A percentile compares a stretch with the other conserved stretches of the same genome.
These are phyloP conservation scores for Cladophialophora carrionii DNA, from an alignment of 2,329 filamentous ascomycete genomes.

Conservation along the genomic window DNA sequence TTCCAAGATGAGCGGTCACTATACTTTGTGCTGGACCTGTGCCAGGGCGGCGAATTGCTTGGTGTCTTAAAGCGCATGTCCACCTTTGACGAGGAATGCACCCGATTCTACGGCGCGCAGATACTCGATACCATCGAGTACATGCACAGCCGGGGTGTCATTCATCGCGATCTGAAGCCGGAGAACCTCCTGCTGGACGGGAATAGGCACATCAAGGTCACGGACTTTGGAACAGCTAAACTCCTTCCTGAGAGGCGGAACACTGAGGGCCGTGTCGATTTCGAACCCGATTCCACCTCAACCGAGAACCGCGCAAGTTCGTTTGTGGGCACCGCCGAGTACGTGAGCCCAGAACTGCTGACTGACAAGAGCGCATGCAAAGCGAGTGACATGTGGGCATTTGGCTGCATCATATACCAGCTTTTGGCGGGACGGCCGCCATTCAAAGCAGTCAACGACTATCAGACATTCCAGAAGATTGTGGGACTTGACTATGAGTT, in stretches of 20 bases:
- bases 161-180: constrained; percentile 94
- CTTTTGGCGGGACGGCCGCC: constrained; percentile 92
- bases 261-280: constrained; percentile 48
- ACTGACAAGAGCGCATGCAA: constrained; percentile 98
- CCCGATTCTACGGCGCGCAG: constrained; percentile 90
- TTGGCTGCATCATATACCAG: constrained; percentile 97
- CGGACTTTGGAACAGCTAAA: constrained; percentile 98
- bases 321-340: constrained; percentile 96
- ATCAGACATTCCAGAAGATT: constrained; percentile 98
- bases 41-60: constrained; percentile 86
- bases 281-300: constrained; percentile 50
- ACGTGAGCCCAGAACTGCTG: constrained; percentile 95
- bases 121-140: constrained; percentile 96
- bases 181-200: constrained; percentile 95
- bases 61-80: constrained; percentile 92
- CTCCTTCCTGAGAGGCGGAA: constrained; percentile 64
- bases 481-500: constrained; percentile 93
- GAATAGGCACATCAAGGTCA: constrained; percentile 98
- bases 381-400: constrained; percentile 96
- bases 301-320: constrained; percentile 74
- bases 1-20: constrained; percentile 96
- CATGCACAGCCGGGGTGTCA: constrained; percentile 95
- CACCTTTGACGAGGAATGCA: constrained; percentile 94
- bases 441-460: constrained; percentile 95
- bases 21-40: constrained; percentile 95